Evolutionary conservation across 495 filamentous ascomycete species (phyloP).

Genomic region (Aspergillus incahuasiensis): DNA sequence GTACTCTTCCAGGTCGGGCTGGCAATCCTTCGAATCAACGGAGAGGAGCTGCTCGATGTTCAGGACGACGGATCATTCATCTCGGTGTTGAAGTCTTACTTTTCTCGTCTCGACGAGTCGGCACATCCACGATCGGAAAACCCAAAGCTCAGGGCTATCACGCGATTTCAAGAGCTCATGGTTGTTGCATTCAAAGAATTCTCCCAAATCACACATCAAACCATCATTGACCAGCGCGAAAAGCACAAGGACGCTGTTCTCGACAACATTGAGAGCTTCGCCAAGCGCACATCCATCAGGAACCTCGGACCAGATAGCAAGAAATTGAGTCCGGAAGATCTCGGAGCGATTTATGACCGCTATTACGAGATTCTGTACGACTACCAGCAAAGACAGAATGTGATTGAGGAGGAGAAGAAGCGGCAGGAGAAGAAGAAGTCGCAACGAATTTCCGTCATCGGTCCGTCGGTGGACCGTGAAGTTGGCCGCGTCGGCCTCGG

Average conservation of each 20-base stretch:
- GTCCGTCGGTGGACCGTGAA: constrained; percentile 35
- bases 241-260: constrained; percentile 92
- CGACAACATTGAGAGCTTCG: constrained; percentile 92
- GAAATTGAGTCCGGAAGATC: constrained; percentile 74
- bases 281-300: constrained; percentile 91
- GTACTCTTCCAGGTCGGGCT: constrained; percentile 95
- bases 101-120: constrained; percentile 86
- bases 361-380: constrained; percentile 92
- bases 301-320: constrained; percentile 97
- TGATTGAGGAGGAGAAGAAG: constrained; percentile 66
- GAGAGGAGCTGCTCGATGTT: constrained; percentile 93
- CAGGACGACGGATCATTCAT: constrained; percentile 96
- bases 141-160: constrained; percentile 85
- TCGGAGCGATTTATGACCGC: constrained; percentile 84
- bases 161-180: constrained; percentile 95
- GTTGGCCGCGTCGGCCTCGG: constrained; percentile 84
- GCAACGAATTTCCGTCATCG: constrained; percentile 42
- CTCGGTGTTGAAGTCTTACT: constrained; percentile 91
- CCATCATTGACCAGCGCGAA: constrained; percentile 78
- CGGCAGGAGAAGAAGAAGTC: constrained; percentile 54
- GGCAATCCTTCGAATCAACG: constrained; percentile 94
- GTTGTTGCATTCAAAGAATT: constrained; percentile 99
- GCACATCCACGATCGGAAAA: constrained; percentile 94
- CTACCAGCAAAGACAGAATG: constrained; percentile 73
- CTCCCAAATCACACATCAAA: constrained; percentile 86